These are phyloP conservation scores for Alternaria hordeiaustralica DNA, from an alignment of 2,329 filamentous ascomycete genomes.

Conservation along the genomic window DNA sequence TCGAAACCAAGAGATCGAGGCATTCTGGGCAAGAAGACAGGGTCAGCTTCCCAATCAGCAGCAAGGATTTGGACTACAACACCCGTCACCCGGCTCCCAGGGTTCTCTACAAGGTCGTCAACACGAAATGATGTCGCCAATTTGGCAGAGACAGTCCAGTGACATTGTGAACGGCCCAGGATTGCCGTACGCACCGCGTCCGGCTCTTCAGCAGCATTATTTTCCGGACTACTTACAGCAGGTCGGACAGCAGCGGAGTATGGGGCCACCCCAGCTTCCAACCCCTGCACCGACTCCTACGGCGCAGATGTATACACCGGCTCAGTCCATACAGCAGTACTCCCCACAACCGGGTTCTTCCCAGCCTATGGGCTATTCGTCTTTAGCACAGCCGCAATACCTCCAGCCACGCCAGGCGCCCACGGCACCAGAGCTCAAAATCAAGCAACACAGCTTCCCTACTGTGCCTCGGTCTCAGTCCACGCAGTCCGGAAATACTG, in stretches of 20 bases:
- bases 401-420: neutral
- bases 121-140: neutral
- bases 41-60: neutral
- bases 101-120: neutral
- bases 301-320: neutral
- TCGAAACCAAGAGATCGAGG: slow-evolving; percentile 1
- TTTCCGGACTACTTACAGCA: neutral
- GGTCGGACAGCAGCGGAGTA: neutral
- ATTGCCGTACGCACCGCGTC: neutral
- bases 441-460: neutral
- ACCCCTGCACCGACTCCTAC: neutral
- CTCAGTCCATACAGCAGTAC: neutral
- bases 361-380: neutral
- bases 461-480: neutral
- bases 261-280: neutral
- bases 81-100: neutral
- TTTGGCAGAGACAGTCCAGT: neutral
- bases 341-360: neutral
- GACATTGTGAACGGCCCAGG: neutral
- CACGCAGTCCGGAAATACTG: neutral
- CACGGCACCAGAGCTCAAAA: neutral
- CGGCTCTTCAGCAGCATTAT: neutral
- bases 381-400: neutral
- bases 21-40: neutral
- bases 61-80: neutral